phyloP scores from a whole-genome alignment of 306 rosid genomes.

The Pyrus pyrifolia region DNA sequence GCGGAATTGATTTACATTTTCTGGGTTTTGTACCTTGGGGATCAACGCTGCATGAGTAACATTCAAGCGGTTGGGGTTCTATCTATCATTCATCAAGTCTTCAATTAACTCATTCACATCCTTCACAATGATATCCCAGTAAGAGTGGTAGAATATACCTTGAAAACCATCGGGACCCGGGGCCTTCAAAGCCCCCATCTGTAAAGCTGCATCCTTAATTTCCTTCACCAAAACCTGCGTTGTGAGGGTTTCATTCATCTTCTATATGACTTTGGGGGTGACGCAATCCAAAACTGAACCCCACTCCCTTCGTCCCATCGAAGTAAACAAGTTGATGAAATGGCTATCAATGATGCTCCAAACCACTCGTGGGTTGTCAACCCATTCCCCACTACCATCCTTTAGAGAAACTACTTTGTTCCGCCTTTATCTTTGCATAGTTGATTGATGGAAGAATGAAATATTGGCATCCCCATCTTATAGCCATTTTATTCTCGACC shows the following conservation, averaged over 20 bases:
- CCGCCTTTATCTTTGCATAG: too few species aligned
- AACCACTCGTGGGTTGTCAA: not conserved
- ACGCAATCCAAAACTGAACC: too few species aligned
- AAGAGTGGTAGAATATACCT: not conserved
- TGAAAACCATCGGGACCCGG: not conserved
- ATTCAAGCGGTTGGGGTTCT: rapidly evolving
- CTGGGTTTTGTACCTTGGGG: rapidly evolving
- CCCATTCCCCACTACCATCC: rapidly evolving
- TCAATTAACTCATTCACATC: rapidly evolving
- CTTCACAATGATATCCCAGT: not conserved
- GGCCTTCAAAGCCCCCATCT: rapidly evolving
- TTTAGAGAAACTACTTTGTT: not conserved
- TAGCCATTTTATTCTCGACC: not conserved
- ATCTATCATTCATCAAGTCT: too few species aligned
- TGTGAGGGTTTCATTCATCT: not conserved
- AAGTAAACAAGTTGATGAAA: not conserved
- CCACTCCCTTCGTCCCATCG: not conserved
- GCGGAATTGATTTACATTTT: not conserved
- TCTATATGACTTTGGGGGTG: rapidly evolving
- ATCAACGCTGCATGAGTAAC: not conserved
- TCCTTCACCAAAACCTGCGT: rapidly evolving
- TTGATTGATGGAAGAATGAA: not conserved
- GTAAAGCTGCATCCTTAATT: not conserved
- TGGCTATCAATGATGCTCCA: rapidly evolving
- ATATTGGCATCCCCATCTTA: not conserved